Evolutionary conservation across 441 rosid species (phyloP), one percentile per base, ranked within the genome.

Genomic region (Biscutella laevigata): DNA sequence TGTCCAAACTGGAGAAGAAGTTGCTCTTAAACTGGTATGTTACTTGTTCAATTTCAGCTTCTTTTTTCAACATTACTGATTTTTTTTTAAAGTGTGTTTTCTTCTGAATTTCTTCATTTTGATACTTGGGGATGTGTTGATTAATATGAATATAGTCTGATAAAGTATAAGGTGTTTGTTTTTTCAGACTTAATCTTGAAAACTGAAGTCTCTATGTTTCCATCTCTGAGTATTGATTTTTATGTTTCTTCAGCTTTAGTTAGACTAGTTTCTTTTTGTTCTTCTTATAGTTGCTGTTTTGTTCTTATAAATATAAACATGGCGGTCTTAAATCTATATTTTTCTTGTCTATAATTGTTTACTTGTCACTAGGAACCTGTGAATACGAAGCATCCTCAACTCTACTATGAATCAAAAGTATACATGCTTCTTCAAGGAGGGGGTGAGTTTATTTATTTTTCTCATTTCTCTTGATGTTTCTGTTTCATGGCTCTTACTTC

Each of bases 401-500:
- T 81, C 25, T 78, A 71, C 24, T 76, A 81, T 53, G 88, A 81
- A 65, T 81, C 84, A 39, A 81, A 81, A 74, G 54, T 81, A 29
- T 81, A 78, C 59, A 71, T 74, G 80, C 67, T 81, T 66, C 84
- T 81, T 59, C 88, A 81, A 58, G 88, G 88, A 67, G 84, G 84
- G 43, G 65, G 84, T 79, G 38, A 71, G 83, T 72, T 53, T 32
- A 35, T 10, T 44, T 44, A 41, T 34, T 20, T 16, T 0, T n/a
- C 3, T 19, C 45, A 15, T 12, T 15, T 38, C 19, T 21, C 42
- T 57, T 45, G 22, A 4, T 1, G 28, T 29, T 45, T 39, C 4
- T 36, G 6, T 25, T 48, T 59, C 26, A 37, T 17, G 37, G 17
- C 12, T 6, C 27, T 44, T 4, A 34, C 10, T 32, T 4, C 20